phyloP scores from a whole-genome alignment of 176 grass and related monocot genomes.

The Triticum turgidum region DNA sequence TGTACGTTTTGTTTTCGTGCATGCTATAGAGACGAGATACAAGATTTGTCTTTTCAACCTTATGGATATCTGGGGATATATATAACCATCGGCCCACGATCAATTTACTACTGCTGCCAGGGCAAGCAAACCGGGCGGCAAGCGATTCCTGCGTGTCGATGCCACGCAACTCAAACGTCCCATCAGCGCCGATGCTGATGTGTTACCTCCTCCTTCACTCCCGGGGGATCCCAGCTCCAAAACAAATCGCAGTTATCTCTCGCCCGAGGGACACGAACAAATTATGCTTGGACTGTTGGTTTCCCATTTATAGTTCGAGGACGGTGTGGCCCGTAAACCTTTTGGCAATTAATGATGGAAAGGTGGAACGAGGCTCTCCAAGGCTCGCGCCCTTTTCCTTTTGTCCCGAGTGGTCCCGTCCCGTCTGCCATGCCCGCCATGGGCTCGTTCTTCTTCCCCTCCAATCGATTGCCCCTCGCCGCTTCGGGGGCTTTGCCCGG shows the following conservation, averaged over 20 bases:
- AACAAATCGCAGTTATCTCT: not conserved
- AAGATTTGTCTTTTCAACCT: too few relatives aligned
- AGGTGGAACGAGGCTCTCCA: conserved; percentile 25
- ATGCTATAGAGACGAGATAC: too few relatives aligned
- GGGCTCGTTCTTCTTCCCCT: not conserved
- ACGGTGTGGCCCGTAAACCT: not conserved
- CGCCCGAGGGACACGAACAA: not conserved
- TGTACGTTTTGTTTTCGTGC: too few relatives aligned
- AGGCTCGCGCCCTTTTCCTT: conserved; percentile 22
- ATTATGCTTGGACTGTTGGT: not conserved
- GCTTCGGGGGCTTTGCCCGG: not conserved
- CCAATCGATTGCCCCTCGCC: not conserved
- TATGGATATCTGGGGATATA: too few relatives aligned
- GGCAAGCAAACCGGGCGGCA: not conserved
- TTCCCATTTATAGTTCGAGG: conserved; percentile 24
- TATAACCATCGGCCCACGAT: not conserved
- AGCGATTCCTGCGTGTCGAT: not conserved
- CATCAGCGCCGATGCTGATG: not conserved
- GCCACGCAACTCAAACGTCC: not conserved
- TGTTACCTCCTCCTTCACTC: not conserved
- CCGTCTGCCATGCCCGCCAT: not conserved
- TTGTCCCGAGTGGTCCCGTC: conserved; percentile 35
- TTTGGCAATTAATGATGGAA: conserved; percentile 49
- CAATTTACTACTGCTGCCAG: not conserved
- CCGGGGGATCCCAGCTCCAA: not conserved